phyloP scores from a whole-genome alignment of 2,329 filamentous ascomycete species.

The Ceratocystis ficicola region DNA sequence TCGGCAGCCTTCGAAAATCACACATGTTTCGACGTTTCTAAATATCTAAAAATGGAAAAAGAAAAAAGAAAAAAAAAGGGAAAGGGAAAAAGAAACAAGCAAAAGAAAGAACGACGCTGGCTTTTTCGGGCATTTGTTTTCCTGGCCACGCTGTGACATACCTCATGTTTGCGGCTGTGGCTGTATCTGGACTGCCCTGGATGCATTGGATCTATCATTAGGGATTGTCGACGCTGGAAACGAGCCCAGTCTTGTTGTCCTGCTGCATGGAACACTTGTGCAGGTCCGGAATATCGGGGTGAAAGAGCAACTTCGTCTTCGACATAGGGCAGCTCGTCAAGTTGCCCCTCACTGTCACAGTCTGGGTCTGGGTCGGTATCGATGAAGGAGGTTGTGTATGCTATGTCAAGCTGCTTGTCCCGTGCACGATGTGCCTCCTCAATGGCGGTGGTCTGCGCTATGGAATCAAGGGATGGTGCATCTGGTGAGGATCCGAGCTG shows the following conservation, averaged over 20 bases:
- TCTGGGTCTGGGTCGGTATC: conserved; percentile 27
- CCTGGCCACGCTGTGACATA: not conserved
- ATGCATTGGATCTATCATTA: conserved; percentile 6
- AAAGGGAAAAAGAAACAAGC: no score
- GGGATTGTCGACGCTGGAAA: not conserved
- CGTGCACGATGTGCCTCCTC: conserved; percentile 19
- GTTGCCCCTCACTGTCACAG: conserved; percentile 23
- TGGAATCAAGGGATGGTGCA: conserved; percentile 29
- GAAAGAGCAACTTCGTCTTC: conserved; percentile 19
- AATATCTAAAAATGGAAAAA: conserved; percentile 6
- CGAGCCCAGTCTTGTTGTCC: conserved; percentile 10
- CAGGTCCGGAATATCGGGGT: conserved; percentile 17
- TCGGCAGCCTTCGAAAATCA: not conserved
- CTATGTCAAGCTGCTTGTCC: conserved; percentile 15
- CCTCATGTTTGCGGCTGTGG: not conserved
- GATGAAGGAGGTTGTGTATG: conserved; percentile 19
- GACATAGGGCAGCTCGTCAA: conserved; percentile 19
- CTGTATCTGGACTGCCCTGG: not conserved
- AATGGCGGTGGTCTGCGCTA: conserved; percentile 11
- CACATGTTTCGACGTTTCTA: conserved; percentile 5
- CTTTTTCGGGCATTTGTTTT: not conserved
- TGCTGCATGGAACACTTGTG: not conserved
- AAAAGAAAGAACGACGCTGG: not conserved
- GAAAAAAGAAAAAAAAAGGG: no score
- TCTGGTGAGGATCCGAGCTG: conserved; percentile 16